These are phyloP conservation scores for Marchantia paleacea DNA, from an alignment of 225 moss, liverwort and hornwort species.

Conservation along the genomic window DNA sequence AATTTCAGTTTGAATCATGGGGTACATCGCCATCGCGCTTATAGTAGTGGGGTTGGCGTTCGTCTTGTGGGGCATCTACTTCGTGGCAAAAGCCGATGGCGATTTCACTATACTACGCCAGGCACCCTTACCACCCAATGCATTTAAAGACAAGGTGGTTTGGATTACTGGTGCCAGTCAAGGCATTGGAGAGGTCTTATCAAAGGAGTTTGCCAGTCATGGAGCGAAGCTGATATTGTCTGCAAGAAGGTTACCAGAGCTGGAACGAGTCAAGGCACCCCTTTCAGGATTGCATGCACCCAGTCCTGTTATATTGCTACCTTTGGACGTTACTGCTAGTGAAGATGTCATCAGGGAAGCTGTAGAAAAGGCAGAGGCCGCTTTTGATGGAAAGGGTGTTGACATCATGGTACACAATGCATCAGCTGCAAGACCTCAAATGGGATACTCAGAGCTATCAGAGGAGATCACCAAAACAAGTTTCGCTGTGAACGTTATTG, in stretches of 20 bases:
- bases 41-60: constrained; percentile 2
- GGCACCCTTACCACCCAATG: constrained; percentile 43
- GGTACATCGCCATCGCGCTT: not conserved
- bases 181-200: constrained; percentile 70
- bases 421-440: constrained; percentile 49
- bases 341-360: constrained; percentile 46
- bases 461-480: constrained; percentile 34
- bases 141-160: constrained; percentile 68
- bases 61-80: constrained; percentile 14
- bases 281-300: constrained; percentile 40
- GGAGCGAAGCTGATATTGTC: constrained; percentile 81
- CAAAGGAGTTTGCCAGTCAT: constrained; percentile 57
- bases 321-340: constrained; percentile 52
- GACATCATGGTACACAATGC: constrained; percentile 84
- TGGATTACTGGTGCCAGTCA: constrained; percentile 91
- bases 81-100: constrained; percentile 29
- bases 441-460: not conserved
- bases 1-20: not conserved
- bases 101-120: constrained; percentile 52
- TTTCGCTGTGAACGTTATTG: constrained; percentile 68
- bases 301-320: constrained; percentile 51
- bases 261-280: constrained; percentile 63
- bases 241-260: constrained; percentile 53
- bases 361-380: constrained; percentile 58
- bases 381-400: constrained; percentile 59